A percentile compares a stretch with the other conserved stretches of the same genome.
Conservation (phyloP, 495 filamentous ascomycete genomes). For the Parathielavia hyrcaniae region DNA sequence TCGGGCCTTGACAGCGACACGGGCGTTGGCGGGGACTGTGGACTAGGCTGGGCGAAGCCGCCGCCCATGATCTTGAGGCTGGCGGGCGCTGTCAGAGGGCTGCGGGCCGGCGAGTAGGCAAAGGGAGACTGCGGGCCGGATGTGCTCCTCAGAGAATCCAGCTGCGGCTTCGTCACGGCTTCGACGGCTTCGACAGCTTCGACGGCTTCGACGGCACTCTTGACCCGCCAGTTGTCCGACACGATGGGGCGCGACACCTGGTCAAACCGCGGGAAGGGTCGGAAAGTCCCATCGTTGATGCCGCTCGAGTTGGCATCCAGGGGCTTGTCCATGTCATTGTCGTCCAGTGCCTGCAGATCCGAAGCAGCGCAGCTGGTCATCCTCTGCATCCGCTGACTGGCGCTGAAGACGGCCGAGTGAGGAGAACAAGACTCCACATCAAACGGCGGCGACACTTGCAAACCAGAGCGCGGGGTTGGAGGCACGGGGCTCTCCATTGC, state of each 20-base stretch:
- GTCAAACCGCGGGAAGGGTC: conserved; percentile 8
- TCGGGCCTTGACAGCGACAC: neutral
- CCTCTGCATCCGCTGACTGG: neutral
- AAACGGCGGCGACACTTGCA: neutral
- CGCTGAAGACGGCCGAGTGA: neutral
- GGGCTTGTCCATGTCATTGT: neutral
- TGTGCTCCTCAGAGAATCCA: neutral
- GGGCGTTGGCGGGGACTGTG: neutral
- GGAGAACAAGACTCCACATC: neutral
- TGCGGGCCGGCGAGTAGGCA: neutral
- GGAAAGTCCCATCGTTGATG: neutral
- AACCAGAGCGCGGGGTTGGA: neutral
- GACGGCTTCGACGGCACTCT: neutral
- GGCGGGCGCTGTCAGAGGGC: neutral
- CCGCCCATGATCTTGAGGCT: neutral
- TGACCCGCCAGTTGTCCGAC: conserved; percentile 14
- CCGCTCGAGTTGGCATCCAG: neutral
- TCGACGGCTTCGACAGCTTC: too few relatives aligned
- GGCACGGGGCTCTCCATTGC: neutral
- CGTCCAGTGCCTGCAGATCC: neutral
- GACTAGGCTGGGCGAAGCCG: conserved; percentile 1
- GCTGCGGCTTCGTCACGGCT: neutral
- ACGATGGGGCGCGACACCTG: conserved; percentile 9
- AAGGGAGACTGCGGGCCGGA: neutral
- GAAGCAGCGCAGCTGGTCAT: neutral